Percentiles rank a stretch among this genome's conserved stretches.
Evolutionary conservation across 306 rosid species (phyloP).

Genomic region (Hippophae tibetana): DNA sequence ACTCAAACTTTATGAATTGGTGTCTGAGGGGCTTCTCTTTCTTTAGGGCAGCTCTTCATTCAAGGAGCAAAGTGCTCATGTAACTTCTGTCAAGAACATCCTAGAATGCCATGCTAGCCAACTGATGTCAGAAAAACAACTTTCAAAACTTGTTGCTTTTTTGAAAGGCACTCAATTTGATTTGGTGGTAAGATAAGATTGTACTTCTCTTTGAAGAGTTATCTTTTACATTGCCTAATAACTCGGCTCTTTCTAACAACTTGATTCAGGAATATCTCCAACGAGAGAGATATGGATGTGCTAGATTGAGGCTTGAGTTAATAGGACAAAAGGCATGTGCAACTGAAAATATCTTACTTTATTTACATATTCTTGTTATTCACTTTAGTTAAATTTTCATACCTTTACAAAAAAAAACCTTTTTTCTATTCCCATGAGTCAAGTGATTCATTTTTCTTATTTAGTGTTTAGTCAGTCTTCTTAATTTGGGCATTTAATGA

Average conservation of each 20-base stretch:
- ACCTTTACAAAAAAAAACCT: neutral
- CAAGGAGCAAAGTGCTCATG: slow-evolving; percentile 88
- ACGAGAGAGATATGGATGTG: slow-evolving; percentile 85
- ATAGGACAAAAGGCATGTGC: slow-evolving; percentile 67
- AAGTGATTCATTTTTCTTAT: no score
- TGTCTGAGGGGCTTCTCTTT: slow-evolving; percentile 12
- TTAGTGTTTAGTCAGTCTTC: no score
- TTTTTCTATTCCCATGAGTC: no score
- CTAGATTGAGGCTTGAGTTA: slow-evolving; percentile 83
- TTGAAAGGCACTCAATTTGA: slow-evolving; percentile 96
- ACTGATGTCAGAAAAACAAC: slow-evolving; percentile 91
- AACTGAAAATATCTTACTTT: slow-evolving; percentile 11
- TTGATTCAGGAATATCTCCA: slow-evolving; percentile 75
- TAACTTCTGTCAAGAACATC: slow-evolving; percentile 74
- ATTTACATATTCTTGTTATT: neutral
- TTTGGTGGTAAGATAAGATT: slow-evolving; percentile 59
- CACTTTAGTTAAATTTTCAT: slow-evolving; percentile 11
- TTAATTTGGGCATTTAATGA: no score
- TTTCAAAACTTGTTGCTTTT: slow-evolving; percentile 93
- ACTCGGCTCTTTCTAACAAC: slow-evolving; percentile 10
- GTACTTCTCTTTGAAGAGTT: slow-evolving; percentile 3
- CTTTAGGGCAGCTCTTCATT: slow-evolving; percentile 49
- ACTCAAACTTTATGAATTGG: slow-evolving; percentile 10
- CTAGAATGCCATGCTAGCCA: slow-evolving; percentile 91
- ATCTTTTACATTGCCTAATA: slow-evolving; percentile 6